Percentiles rank a stretch among this genome's conserved stretches.
Conservation (phyloP, 2,329 filamentous ascomycete species). For the Colletotrichum phormii region DNA sequence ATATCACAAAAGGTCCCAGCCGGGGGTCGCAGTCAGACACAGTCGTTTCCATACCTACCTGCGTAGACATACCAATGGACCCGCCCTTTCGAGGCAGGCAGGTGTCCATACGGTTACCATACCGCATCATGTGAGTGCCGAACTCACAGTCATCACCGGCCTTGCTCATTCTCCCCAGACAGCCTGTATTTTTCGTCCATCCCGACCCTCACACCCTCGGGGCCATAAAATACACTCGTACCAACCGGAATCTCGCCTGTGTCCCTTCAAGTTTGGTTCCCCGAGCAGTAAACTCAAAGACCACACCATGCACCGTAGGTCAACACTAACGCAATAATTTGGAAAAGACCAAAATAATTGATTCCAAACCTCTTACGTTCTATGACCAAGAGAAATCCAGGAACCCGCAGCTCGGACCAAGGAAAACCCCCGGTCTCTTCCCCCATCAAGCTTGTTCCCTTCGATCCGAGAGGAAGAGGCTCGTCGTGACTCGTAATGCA, state of each 20-base stretch:
- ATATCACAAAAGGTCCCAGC: background rate
- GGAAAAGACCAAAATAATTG: no score
- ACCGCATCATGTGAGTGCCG: no score
- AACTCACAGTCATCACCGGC: background rate
- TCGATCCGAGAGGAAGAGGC: background rate
- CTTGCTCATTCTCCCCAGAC: no score
- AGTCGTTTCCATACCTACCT: background rate
- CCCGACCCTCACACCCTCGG: background rate
- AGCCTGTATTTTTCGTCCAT: background rate
- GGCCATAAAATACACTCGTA: background rate
- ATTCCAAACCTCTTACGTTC: background rate
- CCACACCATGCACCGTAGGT: background rate
- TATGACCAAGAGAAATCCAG: slow-evolving; percentile 24
- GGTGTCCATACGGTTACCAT: background rate
- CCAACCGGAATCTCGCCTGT: background rate
- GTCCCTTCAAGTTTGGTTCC: background rate
- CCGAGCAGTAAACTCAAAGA: background rate
- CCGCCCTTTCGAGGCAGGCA: background rate
- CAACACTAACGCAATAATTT: background rate
- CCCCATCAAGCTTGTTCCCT: background rate
- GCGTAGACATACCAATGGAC: background rate
- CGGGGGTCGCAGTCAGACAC: background rate
- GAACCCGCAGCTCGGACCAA: background rate
- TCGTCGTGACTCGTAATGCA: background rate
- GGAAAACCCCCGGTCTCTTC: background rate